These are phyloP conservation scores for Vairimorpha ceranae DNA, from an alignment of 371 early-diverging fungal genomes.

Conservation along the genomic window DNA sequence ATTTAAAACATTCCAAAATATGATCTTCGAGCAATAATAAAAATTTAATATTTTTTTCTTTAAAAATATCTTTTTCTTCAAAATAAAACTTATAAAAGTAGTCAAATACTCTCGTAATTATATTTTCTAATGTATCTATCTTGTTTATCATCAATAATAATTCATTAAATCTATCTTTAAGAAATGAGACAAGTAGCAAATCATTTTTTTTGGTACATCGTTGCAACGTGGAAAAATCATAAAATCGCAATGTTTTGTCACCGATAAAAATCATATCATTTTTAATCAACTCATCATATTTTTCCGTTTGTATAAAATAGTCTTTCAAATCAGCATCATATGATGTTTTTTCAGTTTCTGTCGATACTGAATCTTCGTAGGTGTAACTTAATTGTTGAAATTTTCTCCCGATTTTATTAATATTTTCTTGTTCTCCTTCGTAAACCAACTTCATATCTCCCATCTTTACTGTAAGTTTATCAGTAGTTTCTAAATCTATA, in stretches of 20 bases:
- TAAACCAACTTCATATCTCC: conserved; percentile 18
- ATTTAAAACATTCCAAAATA: conserved; percentile 23
- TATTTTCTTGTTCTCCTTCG: conserved; percentile 5
- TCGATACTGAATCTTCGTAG: not conserved
- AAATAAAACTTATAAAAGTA: conserved; percentile 32
- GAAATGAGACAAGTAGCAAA: conserved; percentile 21
- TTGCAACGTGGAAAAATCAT: not conserved
- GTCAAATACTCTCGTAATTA: conserved; percentile 38
- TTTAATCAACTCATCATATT: conserved; percentile 21
- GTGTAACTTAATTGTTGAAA: conserved; percentile 26
- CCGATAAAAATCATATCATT: not conserved
- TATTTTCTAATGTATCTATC: conserved; percentile 29
- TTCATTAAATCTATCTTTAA: conserved; percentile 26
- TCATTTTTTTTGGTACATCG: not conserved
- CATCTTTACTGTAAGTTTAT: not conserved
- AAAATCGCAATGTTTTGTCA: not conserved
- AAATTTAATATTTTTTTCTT: not conserved
- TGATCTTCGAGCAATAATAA: conserved; percentile 37
- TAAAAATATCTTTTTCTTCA: conserved; percentile 16
- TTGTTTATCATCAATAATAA: conserved; percentile 34
- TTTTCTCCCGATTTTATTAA: conserved; percentile 25
- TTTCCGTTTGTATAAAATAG: conserved; percentile 39
- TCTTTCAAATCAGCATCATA: conserved; percentile 27
- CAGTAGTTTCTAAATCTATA: conserved; percentile 9
- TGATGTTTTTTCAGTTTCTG: not conserved